phyloP scores from a whole-genome alignment of 441 rosid genomes.

The Adansonia grandidieri region DNA sequence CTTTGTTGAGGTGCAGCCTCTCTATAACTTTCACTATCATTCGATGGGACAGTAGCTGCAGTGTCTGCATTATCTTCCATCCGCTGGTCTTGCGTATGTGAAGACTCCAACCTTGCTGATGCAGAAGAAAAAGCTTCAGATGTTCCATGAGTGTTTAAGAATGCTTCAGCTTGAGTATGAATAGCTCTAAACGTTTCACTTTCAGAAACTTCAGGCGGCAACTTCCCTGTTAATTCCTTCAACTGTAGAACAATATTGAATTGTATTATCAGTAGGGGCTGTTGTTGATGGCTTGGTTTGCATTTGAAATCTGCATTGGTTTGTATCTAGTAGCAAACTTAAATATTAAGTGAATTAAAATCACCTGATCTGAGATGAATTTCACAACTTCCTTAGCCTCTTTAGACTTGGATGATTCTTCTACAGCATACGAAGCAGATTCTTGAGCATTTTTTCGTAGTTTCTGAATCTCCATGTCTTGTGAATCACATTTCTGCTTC shows the following conservation, averaged over 20 bases:
- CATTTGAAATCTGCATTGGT: background rate
- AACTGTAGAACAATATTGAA: constrained; percentile 49
- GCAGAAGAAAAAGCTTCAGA: constrained; percentile 43
- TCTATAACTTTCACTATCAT: constrained; percentile 38
- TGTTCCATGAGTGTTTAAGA: constrained; percentile 38
- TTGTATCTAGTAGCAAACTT: constrained; percentile 10
- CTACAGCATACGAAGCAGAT: constrained; percentile 48
- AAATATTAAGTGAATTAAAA: background rate
- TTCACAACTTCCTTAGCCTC: constrained; percentile 59
- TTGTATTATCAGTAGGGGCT: background rate
- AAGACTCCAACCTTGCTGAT: constrained; percentile 29
- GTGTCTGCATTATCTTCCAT: constrained; percentile 38
- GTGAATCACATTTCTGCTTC: constrained; percentile 63
- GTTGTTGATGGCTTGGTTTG: background rate
- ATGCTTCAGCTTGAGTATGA: constrained; percentile 57
- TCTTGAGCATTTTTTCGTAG: constrained; percentile 50
- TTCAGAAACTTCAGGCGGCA: constrained; percentile 57
- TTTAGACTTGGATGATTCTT: constrained; percentile 55
- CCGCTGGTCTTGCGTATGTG: constrained; percentile 35
- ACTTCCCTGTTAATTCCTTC: constrained; percentile 50
- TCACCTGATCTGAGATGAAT: constrained; percentile 64
- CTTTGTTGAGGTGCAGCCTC: constrained; percentile 36
- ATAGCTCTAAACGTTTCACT: constrained; percentile 57
- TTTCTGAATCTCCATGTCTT: constrained; percentile 61
- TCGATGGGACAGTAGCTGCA: constrained; percentile 30